These are phyloP conservation scores for Metarhizium anisopliae DNA, from an alignment of 2,329 filamentous ascomycete genomes.

Conservation along the genomic window DNA sequence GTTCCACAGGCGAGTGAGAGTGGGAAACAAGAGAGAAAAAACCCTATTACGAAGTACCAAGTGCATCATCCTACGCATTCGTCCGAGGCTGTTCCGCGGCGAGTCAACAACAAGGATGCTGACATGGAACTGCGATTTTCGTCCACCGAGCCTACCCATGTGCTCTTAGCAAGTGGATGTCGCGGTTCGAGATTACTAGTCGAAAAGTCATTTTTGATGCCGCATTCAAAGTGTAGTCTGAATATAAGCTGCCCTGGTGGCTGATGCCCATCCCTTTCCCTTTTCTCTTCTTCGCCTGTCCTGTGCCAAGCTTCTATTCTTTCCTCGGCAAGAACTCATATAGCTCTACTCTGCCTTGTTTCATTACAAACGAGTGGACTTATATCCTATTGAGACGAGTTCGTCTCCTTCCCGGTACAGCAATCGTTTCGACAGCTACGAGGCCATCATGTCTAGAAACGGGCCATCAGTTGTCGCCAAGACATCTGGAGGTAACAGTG, in stretches of 20 bases:
- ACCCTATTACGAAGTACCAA: background rate
- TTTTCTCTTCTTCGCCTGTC: background rate
- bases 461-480: conserved; percentile 20
- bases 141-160: background rate
- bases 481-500: conserved; percentile 57
- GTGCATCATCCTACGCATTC: background rate
- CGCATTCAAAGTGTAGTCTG: background rate
- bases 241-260: background rate
- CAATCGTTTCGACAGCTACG: background rate
- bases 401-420: background rate
- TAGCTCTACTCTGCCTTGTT: background rate
- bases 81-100: background rate
- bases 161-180: background rate
- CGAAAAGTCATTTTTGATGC: background rate
- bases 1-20: background rate
- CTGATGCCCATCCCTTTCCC: background rate
- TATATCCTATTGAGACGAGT: background rate
- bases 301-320: background rate
- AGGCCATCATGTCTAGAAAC: conserved; percentile 5
- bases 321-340: background rate
- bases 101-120: background rate
- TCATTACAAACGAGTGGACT: background rate
- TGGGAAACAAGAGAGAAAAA: no score
- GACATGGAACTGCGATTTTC: background rate
- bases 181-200: background rate